phyloP scores from a whole-genome alignment of 1,284 basidiomycete genomes.

The Amylostereum areolatum region DNA sequence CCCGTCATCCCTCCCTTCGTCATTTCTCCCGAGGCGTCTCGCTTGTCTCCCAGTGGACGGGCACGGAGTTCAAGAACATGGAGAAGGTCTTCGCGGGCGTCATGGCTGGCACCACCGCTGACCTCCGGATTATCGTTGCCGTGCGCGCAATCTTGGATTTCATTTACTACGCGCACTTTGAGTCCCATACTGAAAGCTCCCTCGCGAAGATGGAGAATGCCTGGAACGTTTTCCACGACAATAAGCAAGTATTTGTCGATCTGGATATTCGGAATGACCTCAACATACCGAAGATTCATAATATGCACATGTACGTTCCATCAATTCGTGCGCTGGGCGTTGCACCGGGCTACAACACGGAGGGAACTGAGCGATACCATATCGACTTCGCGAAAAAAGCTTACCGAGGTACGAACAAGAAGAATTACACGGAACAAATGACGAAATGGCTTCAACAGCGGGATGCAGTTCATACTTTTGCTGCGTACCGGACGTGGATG shows the following conservation, averaged over 20 bases:
- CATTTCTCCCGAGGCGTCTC: constrained; percentile 21
- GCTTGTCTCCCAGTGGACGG: constrained; percentile 19
- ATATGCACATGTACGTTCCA: constrained; percentile 14
- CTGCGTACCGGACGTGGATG: too few relatives aligned
- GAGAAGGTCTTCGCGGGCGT: constrained; percentile 18
- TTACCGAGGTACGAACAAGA: constrained; percentile 17
- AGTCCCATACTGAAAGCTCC: constrained; percentile 13
- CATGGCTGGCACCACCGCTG: too few relatives aligned
- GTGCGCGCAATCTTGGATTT: not conserved
- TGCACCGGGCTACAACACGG: constrained; percentile 19
- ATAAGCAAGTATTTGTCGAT: constrained; percentile 19
- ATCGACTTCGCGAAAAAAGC: constrained; percentile 20
- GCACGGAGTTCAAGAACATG: constrained; percentile 21
- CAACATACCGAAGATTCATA: constrained; percentile 25
- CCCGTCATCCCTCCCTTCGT: constrained; percentile 12
- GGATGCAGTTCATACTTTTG: too few relatives aligned
- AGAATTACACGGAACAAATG: constrained; percentile 18
- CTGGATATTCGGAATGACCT: constrained; percentile 16
- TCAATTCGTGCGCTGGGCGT: constrained; percentile 17
- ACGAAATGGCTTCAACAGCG: constrained; percentile 12
- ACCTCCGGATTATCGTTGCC: too few relatives aligned
- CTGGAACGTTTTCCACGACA: constrained; percentile 15
- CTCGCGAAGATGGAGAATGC: constrained; percentile 9
- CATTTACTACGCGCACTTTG: constrained; percentile 13
- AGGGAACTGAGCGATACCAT: constrained; percentile 19